Base-by-base conservation (phyloP, 495 filamentous ascomycete genomes). In the Penicillium samsonianum region DNA sequence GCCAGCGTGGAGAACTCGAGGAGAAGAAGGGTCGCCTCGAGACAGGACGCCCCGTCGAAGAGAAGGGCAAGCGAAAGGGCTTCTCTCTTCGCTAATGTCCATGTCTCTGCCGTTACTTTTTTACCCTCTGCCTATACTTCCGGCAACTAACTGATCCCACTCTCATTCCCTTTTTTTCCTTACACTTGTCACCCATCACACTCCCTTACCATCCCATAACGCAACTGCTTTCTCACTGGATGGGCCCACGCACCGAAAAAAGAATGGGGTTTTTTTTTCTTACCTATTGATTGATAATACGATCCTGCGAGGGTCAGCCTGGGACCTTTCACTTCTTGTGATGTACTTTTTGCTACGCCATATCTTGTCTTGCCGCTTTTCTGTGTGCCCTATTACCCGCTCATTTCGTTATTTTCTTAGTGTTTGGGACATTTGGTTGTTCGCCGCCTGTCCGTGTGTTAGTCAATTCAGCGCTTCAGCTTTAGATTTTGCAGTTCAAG, bases 1-100 rank as follows among this genome's bases (percentile, higher is more conserved):
- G 91, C 58, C 95, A 98, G 79, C 87, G 92, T 70, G 70, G 82
- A 72, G 94, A 98, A 73, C 83, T 98, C 65, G 94, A 98, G 69
- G 94, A 98, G 72, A 98, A 98, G 88, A 98, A 97, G 79, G 63
- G 80, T 50, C 85, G 94, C 61, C 78, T 98, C 78, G 94, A 98
- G 77, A 96, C 84, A 67, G 94, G 94, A 67, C 81, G 93, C 65
- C 95, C 95, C 55, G 76, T 98, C 80, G 94, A 98, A 81, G 91
- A 97, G 80, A 92, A 96, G 82, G 77, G 76, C 65, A 89, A 90
- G 78, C 84, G 90, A 78, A 98, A 98, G 89, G 94, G 94, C 44
- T 98, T 98, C 83, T 98, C 94, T 48, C 87, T 98, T 64, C 92
- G 93, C 78, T 95, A 92, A 73, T 42, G 57, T 59, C 53, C 31